Base-by-base conservation (phyloP, 2,329 filamentous ascomycete species). In the Botrytis porri region DNA sequence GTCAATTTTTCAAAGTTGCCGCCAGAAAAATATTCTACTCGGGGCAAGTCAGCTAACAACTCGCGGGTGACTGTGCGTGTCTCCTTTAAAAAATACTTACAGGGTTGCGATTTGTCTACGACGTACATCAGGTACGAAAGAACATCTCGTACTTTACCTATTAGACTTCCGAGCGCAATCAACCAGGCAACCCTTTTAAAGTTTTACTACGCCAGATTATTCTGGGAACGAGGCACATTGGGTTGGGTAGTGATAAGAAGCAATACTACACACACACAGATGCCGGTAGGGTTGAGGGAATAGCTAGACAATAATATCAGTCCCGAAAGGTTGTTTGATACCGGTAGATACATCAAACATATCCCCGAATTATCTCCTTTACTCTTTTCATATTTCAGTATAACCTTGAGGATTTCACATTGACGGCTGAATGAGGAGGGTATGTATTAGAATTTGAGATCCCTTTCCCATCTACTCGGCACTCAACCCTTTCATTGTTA, bases 91-190 rank as follows among this genome's bases (percentile, higher is more conserved):
- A 20, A 14, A 51, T n/a, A 14, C 20, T 25, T 22, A 22, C 39
- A 64, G 41, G 61, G 62, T 64, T 63, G 39, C 16, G 41, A 64
- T 20, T 51, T 7, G n/a, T 12, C 48, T 29, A 20, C 32, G 12
- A 29, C 45, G 54, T 16, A 8, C 29, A 14, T n/a, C 8, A 54
- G 18, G 10, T 43, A 48, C n/a, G 32, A 22, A 67, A 41, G 35
- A 4, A 5, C 6, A 20, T 0, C 22, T 37, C 48, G 32, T 37
- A 67, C 45, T 67, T 16, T 67, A n/a, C 25, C 48, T n/a, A 54
- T 67, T 57, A 54, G 16, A 67, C 48, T 57, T 67, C 39, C 48
- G 18, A 37, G 12, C 54, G n/a, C 39, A 41, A 67, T 67, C 64
- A 22, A 51, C 45, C 64, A 67, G 64, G 35, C 64, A 54, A 54